Percentiles rank a stretch among this genome's conserved stretches.
Conservation (phyloP, 441 rosid species). For the Pelargonium cotyledonis region DNA sequence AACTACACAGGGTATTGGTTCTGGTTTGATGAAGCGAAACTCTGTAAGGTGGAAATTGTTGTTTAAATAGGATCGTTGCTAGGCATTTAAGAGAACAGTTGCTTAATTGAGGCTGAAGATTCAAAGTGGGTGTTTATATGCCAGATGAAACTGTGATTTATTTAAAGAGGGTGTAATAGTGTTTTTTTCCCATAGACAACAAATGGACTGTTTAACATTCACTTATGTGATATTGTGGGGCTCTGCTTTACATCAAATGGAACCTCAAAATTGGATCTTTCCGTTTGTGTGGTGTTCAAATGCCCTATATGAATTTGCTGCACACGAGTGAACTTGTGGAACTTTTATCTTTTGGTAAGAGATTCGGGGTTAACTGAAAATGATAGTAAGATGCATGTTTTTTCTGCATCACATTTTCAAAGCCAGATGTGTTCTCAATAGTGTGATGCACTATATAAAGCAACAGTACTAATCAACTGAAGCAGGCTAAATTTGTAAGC, state of each 20-base stretch:
- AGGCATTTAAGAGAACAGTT: conserved; percentile 12
- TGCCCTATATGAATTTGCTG: conserved; percentile 1
- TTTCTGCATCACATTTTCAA: conserved; percentile 3
- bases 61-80: conserved; percentile 10
- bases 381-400: not conserved
- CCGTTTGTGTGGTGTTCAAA: not conserved
- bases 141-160: conserved; percentile 8
- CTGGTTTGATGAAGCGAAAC: conserved; percentile 7
- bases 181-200: not conserved
- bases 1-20: conserved; percentile 9
- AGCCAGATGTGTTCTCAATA: not conserved
- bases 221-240: not conserved
- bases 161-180: conserved; percentile 6
- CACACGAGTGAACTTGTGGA: not conserved
- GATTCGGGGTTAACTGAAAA: not conserved
- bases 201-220: not conserved
- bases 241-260: conserved; percentile 9
- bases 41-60: conserved; percentile 12
- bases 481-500: conserved; percentile 1
- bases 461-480: not conserved
- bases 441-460: not conserved
- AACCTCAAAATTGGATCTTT: not conserved
- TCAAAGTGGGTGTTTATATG: not conserved
- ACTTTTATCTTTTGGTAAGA: not conserved
- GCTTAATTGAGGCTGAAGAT: conserved; percentile 8